Conservation (phyloP, 257 asterid species). For the Solanum pennellii region DNA sequence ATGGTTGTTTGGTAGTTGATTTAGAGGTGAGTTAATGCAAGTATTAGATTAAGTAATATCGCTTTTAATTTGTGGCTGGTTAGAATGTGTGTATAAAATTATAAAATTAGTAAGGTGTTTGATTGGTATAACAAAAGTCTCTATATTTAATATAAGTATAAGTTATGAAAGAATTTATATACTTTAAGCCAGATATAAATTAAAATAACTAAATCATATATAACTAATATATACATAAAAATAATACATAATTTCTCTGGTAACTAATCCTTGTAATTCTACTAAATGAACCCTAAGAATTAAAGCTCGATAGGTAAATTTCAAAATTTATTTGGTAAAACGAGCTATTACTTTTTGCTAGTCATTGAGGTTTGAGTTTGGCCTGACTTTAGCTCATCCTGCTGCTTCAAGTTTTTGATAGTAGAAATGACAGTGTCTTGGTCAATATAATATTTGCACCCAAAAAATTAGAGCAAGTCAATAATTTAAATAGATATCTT, state of each 20-base stretch:
- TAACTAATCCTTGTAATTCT: neutral
- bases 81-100: neutral
- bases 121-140: neutral
- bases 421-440: no score
- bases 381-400: no score
- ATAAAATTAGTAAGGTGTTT: neutral
- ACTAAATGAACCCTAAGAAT: neutral
- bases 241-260: neutral
- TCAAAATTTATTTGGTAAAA: neutral
- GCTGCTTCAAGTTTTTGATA: no score
- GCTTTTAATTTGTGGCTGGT: neutral
- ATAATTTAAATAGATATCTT: no score
- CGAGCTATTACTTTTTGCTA: neutral
- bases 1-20: no score
- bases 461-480: no score
- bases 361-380: no score
- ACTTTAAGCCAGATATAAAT: neutral
- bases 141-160: accelerated
- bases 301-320: neutral
- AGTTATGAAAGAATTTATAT: neutral
- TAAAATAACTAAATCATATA: neutral
- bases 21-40: neutral
- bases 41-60: neutral
- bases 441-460: no score
- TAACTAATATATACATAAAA: no score